Evolutionary conservation across 495 filamentous ascomycete genomes (phyloP).

Genomic region (Penicillium simplicissimum): DNA sequence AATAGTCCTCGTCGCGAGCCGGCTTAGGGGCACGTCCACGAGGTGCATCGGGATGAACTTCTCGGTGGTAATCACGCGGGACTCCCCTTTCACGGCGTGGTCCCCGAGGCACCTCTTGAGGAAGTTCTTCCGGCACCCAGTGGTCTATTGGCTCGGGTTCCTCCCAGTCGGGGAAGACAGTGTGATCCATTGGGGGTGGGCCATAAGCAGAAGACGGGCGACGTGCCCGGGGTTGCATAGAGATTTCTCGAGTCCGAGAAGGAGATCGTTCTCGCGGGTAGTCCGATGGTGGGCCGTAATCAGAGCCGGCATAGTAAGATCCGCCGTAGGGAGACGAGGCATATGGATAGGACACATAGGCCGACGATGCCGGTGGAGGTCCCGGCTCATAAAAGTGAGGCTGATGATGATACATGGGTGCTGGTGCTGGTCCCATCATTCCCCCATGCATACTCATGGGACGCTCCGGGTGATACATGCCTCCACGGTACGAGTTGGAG

Average conservation of each 20-base stretch:
- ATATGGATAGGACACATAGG: slow-evolving; percentile 37
- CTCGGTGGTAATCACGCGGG: slow-evolving; percentile 14
- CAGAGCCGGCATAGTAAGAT: slow-evolving; percentile 30
- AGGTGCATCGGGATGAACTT: slow-evolving; percentile 5
- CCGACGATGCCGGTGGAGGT: slow-evolving; percentile 40
- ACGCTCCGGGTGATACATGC: slow-evolving; percentile 38
- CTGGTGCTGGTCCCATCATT: slow-evolving; percentile 30
- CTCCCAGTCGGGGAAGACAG: slow-evolving; percentile 28
- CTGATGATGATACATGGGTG: slow-evolving; percentile 36
- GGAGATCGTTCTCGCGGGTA: slow-evolving; percentile 35
- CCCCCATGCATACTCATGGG: slow-evolving; percentile 48
- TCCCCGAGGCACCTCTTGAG: slow-evolving; percentile 28
- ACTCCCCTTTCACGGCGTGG: slow-evolving; percentile 4
- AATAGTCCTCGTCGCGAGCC: slow-evolving; percentile 43
- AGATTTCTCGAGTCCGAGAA: slow-evolving; percentile 36
- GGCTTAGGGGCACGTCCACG: slow-evolving; percentile 16
- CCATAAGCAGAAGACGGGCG: slow-evolving; percentile 42
- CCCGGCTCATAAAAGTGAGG: slow-evolving; percentile 25
- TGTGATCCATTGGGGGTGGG: slow-evolving; percentile 32
- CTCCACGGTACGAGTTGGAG: slow-evolving; percentile 36
- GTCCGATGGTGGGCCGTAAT: slow-evolving; percentile 25
- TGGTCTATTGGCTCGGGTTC: slow-evolving; percentile 32
- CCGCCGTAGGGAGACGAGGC: slow-evolving; percentile 32
- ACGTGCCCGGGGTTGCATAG: slow-evolving; percentile 32
- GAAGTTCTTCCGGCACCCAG: slow-evolving; percentile 9